Conservation (phyloP, 306 rosid species). For the Prunus padus region DNA sequence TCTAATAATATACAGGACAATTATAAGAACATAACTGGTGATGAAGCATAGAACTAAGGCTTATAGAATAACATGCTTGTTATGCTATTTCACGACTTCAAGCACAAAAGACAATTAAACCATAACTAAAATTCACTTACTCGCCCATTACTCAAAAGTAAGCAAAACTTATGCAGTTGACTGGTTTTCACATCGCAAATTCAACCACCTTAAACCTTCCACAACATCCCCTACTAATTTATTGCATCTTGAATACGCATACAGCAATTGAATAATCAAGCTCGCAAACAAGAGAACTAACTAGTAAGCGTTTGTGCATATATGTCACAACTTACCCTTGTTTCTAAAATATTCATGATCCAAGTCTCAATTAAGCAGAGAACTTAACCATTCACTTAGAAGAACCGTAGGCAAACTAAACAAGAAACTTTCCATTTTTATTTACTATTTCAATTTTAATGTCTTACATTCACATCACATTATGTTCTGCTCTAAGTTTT, state of each 20-base stretch:
- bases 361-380: not conserved
- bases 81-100: not conserved
- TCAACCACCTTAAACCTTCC: not conserved
- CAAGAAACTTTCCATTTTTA: not conserved
- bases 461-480: not conserved
- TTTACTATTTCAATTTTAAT: not conserved
- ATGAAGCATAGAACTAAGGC: not conserved
- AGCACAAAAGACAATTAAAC: not conserved
- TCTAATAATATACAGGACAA: slow-evolving; percentile 11
- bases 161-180: not conserved
- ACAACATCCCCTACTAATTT: not conserved
- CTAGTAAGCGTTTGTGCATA: not conserved
- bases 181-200: not conserved
- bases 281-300: not conserved
- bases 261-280: not conserved
- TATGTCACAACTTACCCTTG: not conserved
- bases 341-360: not conserved
- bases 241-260: not conserved
- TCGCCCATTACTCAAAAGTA: not conserved
- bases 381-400: not conserved
- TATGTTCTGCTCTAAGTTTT: not conserved
- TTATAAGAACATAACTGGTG: not conserved
- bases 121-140: not conserved
- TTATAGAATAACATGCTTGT: not conserved
- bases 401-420: not conserved